phyloP scores from a whole-genome alignment of 1,284 basidiomycete species.

The Gastroboletus turbinatus region DNA sequence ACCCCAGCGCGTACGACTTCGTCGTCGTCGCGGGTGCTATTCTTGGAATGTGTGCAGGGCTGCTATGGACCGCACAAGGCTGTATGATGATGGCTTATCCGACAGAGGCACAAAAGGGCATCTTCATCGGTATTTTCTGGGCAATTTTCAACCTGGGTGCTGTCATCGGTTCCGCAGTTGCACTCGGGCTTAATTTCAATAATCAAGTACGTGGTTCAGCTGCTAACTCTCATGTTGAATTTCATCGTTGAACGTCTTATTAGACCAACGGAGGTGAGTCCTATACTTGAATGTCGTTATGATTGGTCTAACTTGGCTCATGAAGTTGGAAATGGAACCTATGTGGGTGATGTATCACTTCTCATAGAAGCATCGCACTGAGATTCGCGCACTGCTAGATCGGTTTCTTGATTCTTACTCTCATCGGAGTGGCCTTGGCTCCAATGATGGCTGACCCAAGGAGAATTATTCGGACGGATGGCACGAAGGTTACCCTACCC shows the following conservation, averaged over 20 bases:
- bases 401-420: slow-evolving; percentile 68
- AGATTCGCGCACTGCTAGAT: slow-evolving; percentile 44
- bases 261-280: slow-evolving; percentile 28
- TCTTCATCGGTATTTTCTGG: slow-evolving; percentile 79
- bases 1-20: slow-evolving; percentile 57
- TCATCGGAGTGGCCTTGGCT: slow-evolving; percentile 64
- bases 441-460: slow-evolving; percentile 66
- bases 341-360: slow-evolving; percentile 41
- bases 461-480: slow-evolving; percentile 70
- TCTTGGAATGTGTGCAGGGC: slow-evolving; percentile 79
- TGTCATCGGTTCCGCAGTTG: slow-evolving; percentile 67
- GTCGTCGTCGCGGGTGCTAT: slow-evolving; percentile 78
- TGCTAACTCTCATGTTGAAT: neutral
- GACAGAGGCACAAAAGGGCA: slow-evolving; percentile 75
- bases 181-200: slow-evolving; percentile 57
- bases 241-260: neutral
- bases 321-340: slow-evolving; percentile 59
- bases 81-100: slow-evolving; percentile 84
- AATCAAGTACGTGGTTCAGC: slow-evolving; percentile 38
- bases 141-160: slow-evolving; percentile 72
- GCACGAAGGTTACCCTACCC: slow-evolving; percentile 59
- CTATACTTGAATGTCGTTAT: neutral
- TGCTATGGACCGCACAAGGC: slow-evolving; percentile 87
- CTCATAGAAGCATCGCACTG: neutral
- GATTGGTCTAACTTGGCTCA: slow-evolving; percentile 7